These are phyloP conservation scores for Cladosporium oxysporum DNA, from an alignment of 2,329 filamentous ascomycete species.

Conservation along the genomic window DNA sequence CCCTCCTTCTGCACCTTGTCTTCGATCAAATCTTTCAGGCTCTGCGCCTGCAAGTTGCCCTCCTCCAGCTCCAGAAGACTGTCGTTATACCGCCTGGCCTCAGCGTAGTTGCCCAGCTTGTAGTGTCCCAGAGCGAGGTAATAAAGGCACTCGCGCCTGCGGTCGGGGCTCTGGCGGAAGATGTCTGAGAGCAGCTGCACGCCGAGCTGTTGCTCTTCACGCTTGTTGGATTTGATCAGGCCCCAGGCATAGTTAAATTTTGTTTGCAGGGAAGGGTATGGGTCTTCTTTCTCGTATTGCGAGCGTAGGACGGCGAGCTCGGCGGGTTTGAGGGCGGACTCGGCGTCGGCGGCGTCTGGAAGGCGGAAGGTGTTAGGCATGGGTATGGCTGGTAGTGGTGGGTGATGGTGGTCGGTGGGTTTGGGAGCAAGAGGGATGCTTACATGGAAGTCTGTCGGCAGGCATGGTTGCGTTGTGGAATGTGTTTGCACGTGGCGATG, in stretches of 20 bases:
- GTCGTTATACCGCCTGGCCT: slow-evolving; percentile 93
- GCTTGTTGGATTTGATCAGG: slow-evolving; percentile 85
- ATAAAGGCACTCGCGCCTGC: slow-evolving; percentile 95
- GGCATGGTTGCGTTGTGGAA: slow-evolving; percentile 21
- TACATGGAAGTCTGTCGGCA: slow-evolving; percentile 21
- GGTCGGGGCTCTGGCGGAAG: slow-evolving; percentile 89
- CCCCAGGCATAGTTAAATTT: slow-evolving; percentile 99
- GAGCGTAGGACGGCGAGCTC: slow-evolving; percentile 90
- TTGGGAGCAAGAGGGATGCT: not conserved
- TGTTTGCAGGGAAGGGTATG: slow-evolving; percentile 94
- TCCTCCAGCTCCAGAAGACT: slow-evolving; percentile 87
- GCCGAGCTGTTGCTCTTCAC: slow-evolving; percentile 88
- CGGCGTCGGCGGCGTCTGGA: slow-evolving; percentile 93
- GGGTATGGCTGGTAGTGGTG: not conserved
- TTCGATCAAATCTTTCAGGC: slow-evolving; percentile 84
- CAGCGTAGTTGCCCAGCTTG: slow-evolving; percentile 96
- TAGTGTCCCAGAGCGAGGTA: slow-evolving; percentile 97
- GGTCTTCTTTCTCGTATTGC: slow-evolving; percentile 96
- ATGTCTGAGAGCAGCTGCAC: slow-evolving; percentile 94
- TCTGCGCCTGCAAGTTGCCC: slow-evolving; percentile 84
- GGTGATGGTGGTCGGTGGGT: not conserved
- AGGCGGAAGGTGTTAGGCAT: slow-evolving; percentile 32
- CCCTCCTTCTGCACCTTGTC: slow-evolving; percentile 96
- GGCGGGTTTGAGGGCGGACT: slow-evolving; percentile 87
- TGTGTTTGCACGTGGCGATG: slow-evolving; percentile 14